Base-by-base conservation (phyloP, 306 rosid species). In the Cicer cuneatum region DNA sequence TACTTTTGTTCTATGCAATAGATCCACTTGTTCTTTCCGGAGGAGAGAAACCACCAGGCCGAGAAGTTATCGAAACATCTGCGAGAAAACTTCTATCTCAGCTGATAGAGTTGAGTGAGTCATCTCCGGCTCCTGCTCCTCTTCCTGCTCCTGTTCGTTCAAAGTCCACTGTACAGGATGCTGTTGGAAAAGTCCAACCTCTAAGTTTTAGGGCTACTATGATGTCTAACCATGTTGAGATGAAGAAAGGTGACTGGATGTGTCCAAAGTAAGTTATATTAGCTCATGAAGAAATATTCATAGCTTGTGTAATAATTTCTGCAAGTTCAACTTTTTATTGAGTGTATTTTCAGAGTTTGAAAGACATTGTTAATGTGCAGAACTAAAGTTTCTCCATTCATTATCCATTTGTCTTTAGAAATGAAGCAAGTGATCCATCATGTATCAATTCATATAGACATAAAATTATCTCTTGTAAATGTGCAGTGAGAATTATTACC, bases 191-290 rank as follows among this genome's bases (percentile, higher is more conserved):
- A 81, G 84, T 80, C 54, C 53, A 37, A 35, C 45, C 83, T 70
- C 59, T 5, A 19, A 72, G 76, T 67, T 70, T 64, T 43, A 42
- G 7, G 29, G 81, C 79, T 37, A 81, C 57, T 67, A 76, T 38
- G 24, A 56, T 12, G 47, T 71, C 86, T 14, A 77, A 77, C 49
- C 75, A 80, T 75, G 85, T 77, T 69, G 93, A 87, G 83, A 86
- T 87, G 92, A 90, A 75, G 93, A 81, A 74, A 73, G 92, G 95
- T 66, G 97, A 90, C 82, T 94, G 99, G 99, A 83, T 78, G 75
- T 94, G 99, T 85, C 77, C 86, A 43, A 92, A 88, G 99, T 94
- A 79, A 88, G 97, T 87, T 63, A 21, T 61, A 63, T 46, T 14
- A 47, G 24, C 59, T 66, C 43, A 43, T 79, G 21, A 29, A 46